These are phyloP conservation scores for sweet orange (Citrus sinensis) DNA, from an alignment of 345 rosid species.

Conservation along the genomic window DNA sequence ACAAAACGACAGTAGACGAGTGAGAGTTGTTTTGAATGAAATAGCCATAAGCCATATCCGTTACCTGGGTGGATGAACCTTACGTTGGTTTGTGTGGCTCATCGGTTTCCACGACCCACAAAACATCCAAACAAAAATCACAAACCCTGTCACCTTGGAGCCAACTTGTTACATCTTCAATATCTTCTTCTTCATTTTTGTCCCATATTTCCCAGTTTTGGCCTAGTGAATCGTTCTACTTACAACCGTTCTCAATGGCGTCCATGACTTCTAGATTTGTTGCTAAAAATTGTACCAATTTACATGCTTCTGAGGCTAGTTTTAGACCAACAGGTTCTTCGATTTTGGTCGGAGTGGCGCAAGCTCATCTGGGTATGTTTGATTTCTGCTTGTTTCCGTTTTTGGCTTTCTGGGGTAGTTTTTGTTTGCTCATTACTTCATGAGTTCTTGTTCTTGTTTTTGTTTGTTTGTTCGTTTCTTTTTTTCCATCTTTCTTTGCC, in stretches of 20 bases:
- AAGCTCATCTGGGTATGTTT: conserved; percentile 51
- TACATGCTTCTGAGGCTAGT: conserved; percentile 27
- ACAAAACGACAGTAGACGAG: not conserved
- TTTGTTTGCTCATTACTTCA: conserved; percentile 1
- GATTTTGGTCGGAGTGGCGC: conserved; percentile 27
- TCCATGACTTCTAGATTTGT: conserved; percentile 64
- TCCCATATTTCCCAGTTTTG: not conserved
- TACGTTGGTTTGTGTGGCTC: conserved; percentile 28
- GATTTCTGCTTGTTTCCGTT: not conserved
- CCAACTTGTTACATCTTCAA: not conserved
- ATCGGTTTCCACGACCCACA: conserved; percentile 34
- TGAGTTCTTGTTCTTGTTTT: not conserved
- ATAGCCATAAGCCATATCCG: not conserved
- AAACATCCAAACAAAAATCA: not conserved
- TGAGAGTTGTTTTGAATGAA: not conserved
- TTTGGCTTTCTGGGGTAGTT: conserved; percentile 11
- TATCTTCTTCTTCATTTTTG: not conserved
- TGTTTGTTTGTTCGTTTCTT: too few species aligned
- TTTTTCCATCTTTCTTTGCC: not conserved
- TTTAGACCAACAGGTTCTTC: conserved; percentile 23
- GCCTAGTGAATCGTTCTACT: not conserved
- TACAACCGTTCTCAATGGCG: conserved; percentile 39
- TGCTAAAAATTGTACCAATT: conserved; percentile 38
- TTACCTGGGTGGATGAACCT: not conserved
- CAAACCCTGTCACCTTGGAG: conserved; percentile 9